Evolutionary conservation across 129 eudicot genomes (phyloP).

Genomic region (Helianthus tuberosus): DNA sequence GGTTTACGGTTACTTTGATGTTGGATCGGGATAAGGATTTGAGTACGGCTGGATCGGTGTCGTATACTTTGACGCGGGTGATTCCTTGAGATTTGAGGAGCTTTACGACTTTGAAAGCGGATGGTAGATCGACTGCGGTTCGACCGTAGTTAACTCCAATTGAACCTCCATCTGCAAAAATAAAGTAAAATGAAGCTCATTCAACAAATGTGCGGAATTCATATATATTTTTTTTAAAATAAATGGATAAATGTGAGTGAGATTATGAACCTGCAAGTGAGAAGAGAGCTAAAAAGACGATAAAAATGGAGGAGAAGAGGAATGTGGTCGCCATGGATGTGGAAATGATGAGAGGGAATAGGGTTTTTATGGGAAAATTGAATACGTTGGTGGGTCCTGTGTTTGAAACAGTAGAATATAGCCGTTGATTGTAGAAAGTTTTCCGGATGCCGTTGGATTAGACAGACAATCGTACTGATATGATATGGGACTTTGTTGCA

Average conservation of each 20-base stretch:
- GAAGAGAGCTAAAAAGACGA: conserved; percentile 31
- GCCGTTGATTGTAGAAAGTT: conserved; percentile 30
- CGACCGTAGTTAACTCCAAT: conserved; percentile 86
- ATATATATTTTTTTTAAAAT: not conserved
- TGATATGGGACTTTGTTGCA: conserved; percentile 22
- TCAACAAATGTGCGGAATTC: no score
- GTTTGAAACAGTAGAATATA: conserved; percentile 4
- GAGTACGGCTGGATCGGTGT: conserved; percentile 90
- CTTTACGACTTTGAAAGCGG: conserved; percentile 58
- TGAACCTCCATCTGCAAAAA: conserved; percentile 60
- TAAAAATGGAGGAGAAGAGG: conserved; percentile 3
- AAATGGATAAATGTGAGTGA: not conserved
- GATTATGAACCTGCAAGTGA: conserved; percentile 39
- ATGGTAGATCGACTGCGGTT: conserved; percentile 73
- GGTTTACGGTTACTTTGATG: conserved; percentile 60
- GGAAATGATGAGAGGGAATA: not conserved
- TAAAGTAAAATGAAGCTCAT: not conserved
- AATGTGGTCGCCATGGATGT: conserved; percentile 35
- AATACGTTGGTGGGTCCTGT: conserved; percentile 24
- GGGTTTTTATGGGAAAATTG: conserved; percentile 19
- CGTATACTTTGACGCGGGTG: conserved; percentile 72
- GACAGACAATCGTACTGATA: not conserved
- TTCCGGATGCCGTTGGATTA: conserved; percentile 31
- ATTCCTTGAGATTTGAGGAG: conserved; percentile 74
- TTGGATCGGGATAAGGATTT: conserved; percentile 60